These are phyloP conservation scores for Cystofilobasidium capitatum DNA, from an alignment of 768 basidiomycete genomes.

Conservation along the genomic window DNA sequence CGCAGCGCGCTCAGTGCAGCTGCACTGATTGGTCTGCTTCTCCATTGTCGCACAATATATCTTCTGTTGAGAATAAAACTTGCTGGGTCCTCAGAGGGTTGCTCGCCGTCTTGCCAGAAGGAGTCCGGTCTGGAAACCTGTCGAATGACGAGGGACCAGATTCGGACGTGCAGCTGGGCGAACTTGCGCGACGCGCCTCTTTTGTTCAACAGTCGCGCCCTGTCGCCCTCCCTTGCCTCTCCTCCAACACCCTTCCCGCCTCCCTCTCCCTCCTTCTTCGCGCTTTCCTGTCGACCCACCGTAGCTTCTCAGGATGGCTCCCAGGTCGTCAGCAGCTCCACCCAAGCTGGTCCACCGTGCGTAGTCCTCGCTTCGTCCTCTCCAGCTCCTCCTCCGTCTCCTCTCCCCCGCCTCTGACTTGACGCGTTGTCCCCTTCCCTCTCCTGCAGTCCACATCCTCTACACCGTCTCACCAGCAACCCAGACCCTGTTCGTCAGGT, in stretches of 20 bases:
- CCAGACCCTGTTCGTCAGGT: slow-evolving; percentile 15
- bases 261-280: background rate
- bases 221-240: background rate
- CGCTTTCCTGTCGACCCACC: background rate
- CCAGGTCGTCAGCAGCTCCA: slow-evolving; percentile 9
- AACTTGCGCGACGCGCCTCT: too few species aligned
- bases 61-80: too few species aligned
- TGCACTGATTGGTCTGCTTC: too few species aligned
- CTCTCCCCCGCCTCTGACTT: background rate
- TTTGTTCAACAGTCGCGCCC: background rate
- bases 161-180: too few species aligned
- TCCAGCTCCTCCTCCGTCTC: background rate
- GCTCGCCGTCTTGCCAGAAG: too few species aligned
- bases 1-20: too few species aligned
- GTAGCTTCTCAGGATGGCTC: background rate
- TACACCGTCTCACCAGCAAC: slow-evolving; percentile 17
- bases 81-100: too few species aligned
- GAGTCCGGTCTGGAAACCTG: too few species aligned
- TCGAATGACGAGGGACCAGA: too few species aligned
- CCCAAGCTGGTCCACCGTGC: background rate
- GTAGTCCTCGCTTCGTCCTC: background rate
- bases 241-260: background rate
- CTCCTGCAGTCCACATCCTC: slow-evolving; percentile 9
- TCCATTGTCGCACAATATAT: too few species aligned
- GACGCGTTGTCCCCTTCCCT: background rate